Conservation (phyloP, 73 alveolate genomes). For the Effrenium voratum region DNA sequence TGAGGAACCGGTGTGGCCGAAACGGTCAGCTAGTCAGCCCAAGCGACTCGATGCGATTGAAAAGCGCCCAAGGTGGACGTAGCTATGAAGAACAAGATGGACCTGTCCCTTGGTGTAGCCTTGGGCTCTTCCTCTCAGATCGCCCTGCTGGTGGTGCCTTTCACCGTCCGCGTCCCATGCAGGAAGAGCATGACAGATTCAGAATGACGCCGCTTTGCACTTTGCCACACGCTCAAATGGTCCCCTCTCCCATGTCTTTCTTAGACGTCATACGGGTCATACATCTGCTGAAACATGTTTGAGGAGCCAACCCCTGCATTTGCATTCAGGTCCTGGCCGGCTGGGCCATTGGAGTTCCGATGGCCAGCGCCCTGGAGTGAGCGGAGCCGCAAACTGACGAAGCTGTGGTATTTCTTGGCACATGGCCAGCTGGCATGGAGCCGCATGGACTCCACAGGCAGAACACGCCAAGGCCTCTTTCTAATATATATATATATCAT, state of each 20-base stretch:
- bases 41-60: too few relatives aligned
- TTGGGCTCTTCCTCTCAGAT: conserved; percentile 86
- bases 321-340: conserved; percentile 46
- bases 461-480: too few relatives aligned
- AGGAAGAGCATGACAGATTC: background rate
- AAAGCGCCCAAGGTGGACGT: conserved; percentile 82
- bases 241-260: background rate
- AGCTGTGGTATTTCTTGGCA: too few relatives aligned
- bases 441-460: too few relatives aligned
- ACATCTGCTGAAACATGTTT: background rate
- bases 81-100: conserved; percentile 93
- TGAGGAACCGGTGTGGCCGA: too few relatives aligned
- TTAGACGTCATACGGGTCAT: background rate
- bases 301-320: background rate
- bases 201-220: background rate
- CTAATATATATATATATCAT: too few relatives aligned
- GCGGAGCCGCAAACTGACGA: too few relatives aligned
- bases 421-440: too few relatives aligned
- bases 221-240: background rate
- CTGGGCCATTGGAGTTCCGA: conserved; percentile 83
- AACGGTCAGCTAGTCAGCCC: too few relatives aligned
- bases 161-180: conserved; percentile 70
- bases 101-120: conserved; percentile 87
- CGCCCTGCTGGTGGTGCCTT: conserved; percentile 88
- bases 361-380: background rate